A percentile compares a stretch with the other conserved stretches of the same genome.
Conservation (phyloP, 2,329 filamentous ascomycete genomes). For the Trichoderma guizhouense region DNA sequence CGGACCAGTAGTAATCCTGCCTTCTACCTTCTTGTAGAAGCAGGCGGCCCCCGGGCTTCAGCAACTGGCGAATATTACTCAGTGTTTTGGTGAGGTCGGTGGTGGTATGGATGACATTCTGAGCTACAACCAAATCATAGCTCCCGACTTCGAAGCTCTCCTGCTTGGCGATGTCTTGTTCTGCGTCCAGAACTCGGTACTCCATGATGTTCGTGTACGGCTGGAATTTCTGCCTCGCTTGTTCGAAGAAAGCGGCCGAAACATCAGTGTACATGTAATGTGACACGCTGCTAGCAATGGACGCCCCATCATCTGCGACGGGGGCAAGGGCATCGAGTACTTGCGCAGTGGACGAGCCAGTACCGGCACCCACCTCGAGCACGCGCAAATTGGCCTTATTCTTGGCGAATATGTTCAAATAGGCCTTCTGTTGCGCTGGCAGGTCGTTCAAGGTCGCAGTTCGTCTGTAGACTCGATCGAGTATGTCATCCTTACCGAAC, state of each 20-base stretch:
- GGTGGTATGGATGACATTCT: conserved; percentile 29
- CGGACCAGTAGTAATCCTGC: conserved; percentile 14
- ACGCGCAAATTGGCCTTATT: conserved; percentile 3
- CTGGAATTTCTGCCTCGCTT: conserved; percentile 33
- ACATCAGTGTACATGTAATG: conserved; percentile 35
- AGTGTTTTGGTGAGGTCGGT: conserved; percentile 25
- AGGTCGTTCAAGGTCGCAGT: not conserved
- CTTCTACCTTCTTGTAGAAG: conserved; percentile 21
- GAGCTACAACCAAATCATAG: conserved; percentile 26
- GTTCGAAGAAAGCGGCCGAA: conserved; percentile 34
- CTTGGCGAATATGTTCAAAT: conserved; percentile 4
- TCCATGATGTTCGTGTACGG: conserved; percentile 23
- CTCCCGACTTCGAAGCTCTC: conserved; percentile 18
- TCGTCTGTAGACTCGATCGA: conserved; percentile 6
- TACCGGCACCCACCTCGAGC: conserved; percentile 8
- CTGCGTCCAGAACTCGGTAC: conserved; percentile 27
- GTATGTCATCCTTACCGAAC: conserved; percentile 7
- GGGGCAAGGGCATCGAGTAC: not conserved
- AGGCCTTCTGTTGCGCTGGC: not conserved
- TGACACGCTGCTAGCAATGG: not conserved
- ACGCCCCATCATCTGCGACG: not conserved
- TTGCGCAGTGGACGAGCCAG: not conserved
- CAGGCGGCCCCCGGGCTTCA: conserved; percentile 29
- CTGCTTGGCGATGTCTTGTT: not conserved
- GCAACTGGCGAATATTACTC: conserved; percentile 20